Evolutionary conservation across 345 rosid species (phyloP).

Genomic region (Eucalyptus cloeziana): DNA sequence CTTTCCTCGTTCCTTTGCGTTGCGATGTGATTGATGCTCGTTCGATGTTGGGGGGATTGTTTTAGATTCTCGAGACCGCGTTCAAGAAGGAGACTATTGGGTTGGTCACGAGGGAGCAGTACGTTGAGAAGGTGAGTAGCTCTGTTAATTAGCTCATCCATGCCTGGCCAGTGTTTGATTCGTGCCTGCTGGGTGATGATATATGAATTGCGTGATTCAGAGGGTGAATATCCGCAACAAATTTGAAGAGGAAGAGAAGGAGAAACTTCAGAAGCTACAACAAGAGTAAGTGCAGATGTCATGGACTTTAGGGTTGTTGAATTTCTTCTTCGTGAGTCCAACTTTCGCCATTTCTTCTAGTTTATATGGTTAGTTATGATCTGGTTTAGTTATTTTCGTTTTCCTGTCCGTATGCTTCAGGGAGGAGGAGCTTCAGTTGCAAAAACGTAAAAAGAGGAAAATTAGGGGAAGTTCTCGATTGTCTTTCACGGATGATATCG

Average conservation of each 20-base stretch:
- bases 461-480: constrained; percentile 61
- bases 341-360: not conserved
- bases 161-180: not conserved
- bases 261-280: constrained; percentile 82
- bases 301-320: not conserved
- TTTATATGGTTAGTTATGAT: not conserved
- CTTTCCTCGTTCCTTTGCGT: not conserved
- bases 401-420: constrained; percentile 11
- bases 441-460: constrained; percentile 90
- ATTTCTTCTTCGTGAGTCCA: not conserved
- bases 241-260: constrained; percentile 97
- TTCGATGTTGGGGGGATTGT: not conserved
- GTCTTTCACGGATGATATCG: constrained; percentile 83
- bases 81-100: constrained; percentile 99
- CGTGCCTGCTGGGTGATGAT: not conserved
- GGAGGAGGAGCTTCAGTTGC: constrained; percentile 85
- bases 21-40: not conserved
- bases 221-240: constrained; percentile 90
- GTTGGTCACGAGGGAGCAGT: constrained; percentile 92
- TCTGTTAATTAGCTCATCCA: not conserved
- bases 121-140: constrained; percentile 83
- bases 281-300: constrained; percentile 54
- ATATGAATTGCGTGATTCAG: constrained; percentile 8
- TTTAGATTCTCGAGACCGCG: constrained; percentile 90
- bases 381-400: not conserved